Evolutionary conservation across 768 basidiomycete species (phyloP), one percentile per base, ranked within the genome.

Genomic region (Mycena galopus): DNA sequence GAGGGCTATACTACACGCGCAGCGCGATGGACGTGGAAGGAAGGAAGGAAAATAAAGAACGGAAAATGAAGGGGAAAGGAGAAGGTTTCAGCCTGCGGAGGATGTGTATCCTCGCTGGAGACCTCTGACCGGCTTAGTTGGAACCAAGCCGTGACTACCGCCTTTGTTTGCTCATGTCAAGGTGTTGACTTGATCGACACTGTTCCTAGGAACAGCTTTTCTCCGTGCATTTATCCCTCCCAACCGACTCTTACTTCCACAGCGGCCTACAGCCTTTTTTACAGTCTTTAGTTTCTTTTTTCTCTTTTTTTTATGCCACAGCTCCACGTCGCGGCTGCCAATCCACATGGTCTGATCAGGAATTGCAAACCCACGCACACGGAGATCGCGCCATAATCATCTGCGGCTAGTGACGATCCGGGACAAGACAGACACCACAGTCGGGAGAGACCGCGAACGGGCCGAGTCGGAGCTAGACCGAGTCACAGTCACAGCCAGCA

Each of bases 1-100:
- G 69, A 47, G 67, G 39, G 67, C 70, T 73, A 77, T 73, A 73
- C 69, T 75, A 79, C 84, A 87, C 84, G 86, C 81, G 79, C 84
- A 82, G 85, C 85, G 84, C 86, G 84, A 81, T 11, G 19, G 44
- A 81, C 35, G 57, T 47, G 68, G 60, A 61, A 67, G 70, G 67
- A 66, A 44, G 65, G 69, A 71, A 77, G 73, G 67, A 76, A 79
- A 78, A 77, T 59, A 78, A 77, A 77, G 71, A 77, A 62, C 71
- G 77, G 76, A 72, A 61, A 64, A 73, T 64, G 72, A 78, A 73
- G 76, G 67, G 76, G 68, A 75, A 76, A 63, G 72, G 76, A 51
- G 67, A 29, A 75, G 65, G 27, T 21, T 50, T 76, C 53, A 59
- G 70, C 63, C 4, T n/a, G n/a, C n/a, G 12, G 29, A 8, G 10